A percentile compares a stretch with the other conserved stretches of the same genome.
phyloP scores from a whole-genome alignment of 2,329 filamentous ascomycete genomes.

The Ilyonectria sp. region DNA sequence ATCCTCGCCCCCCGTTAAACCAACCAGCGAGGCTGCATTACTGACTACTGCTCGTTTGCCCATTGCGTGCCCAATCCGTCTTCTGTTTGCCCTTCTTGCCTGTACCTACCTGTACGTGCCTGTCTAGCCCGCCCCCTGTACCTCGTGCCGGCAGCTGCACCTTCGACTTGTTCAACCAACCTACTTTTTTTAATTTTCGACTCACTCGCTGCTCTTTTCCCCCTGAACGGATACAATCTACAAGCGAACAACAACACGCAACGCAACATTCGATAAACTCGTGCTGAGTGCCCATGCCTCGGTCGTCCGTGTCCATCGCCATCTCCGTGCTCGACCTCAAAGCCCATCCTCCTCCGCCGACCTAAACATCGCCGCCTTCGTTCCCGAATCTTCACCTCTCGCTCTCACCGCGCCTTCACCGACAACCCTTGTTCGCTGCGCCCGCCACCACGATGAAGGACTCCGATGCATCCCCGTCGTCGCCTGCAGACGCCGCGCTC shows the following conservation, averaged over 20 bases:
- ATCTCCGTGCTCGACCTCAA: constrained; percentile 10
- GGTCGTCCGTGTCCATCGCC: background rate
- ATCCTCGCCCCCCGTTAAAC: constrained; percentile 15
- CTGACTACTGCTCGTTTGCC: background rate
- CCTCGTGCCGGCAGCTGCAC: background rate
- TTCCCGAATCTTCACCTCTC: background rate
- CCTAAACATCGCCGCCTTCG: background rate
- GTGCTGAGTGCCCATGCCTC: constrained; percentile 19
- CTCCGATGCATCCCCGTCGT: constrained; percentile 22
- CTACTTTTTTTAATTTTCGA: background rate
- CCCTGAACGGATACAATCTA: background rate
- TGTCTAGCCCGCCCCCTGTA: background rate
- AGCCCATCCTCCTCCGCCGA: constrained; percentile 3
- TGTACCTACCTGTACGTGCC: too few species aligned
- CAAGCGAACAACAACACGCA: background rate
- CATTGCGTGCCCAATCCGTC: background rate
- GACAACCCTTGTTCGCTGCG: background rate
- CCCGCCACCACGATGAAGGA: constrained; percentile 21
- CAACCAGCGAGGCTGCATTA: constrained; percentile 40
- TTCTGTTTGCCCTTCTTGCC: background rate
- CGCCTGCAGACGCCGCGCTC: constrained; percentile 32
- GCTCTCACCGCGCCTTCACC: background rate
- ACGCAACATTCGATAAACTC: constrained; percentile 3
- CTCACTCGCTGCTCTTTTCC: background rate
- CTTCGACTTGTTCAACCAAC: background rate